Conservation (phyloP, 352 stramenopile genomes). For the Phytopythium kandeliae region DNA sequence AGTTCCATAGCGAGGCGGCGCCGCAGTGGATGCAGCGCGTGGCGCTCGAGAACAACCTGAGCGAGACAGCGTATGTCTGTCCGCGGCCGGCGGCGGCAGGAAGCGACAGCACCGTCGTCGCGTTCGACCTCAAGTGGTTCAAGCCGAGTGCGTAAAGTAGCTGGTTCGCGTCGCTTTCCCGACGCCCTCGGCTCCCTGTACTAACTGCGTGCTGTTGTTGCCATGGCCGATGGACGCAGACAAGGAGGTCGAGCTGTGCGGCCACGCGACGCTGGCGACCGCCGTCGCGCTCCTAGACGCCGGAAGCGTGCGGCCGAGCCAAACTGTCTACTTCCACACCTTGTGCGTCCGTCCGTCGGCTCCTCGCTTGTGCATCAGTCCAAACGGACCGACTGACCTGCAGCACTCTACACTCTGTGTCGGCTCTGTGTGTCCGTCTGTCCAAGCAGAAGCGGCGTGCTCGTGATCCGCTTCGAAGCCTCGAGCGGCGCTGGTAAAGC, state of each 20-base stretch:
- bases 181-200: too few species aligned
- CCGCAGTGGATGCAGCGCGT: constrained; percentile 65
- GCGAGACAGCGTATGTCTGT: constrained; percentile 88
- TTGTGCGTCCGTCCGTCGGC: constrained; percentile 15
- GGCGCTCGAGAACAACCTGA: constrained; percentile 90
- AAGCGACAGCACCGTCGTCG: constrained; percentile 6
- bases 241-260: constrained; percentile 86
- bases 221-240: not conserved
- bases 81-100: constrained; percentile 8
- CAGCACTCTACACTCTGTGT: not conserved
- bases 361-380: not conserved
- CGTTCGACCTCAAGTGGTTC: constrained; percentile 64
- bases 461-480: constrained; percentile 28
- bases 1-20: constrained; percentile 22
- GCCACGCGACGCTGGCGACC: constrained; percentile 88
- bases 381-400: not conserved
- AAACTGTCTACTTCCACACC: constrained; percentile 70
- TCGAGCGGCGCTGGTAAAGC: not conserved
- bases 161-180: not conserved
- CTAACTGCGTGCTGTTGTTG: not conserved
- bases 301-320: constrained; percentile 19
- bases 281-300: constrained; percentile 73
- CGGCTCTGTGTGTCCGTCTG: not conserved
- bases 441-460: constrained; percentile 30
- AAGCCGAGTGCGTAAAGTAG: constrained; percentile 27